Conservation (phyloP, 176 grass and related monocot genomes). For the Secale cereale region DNA sequence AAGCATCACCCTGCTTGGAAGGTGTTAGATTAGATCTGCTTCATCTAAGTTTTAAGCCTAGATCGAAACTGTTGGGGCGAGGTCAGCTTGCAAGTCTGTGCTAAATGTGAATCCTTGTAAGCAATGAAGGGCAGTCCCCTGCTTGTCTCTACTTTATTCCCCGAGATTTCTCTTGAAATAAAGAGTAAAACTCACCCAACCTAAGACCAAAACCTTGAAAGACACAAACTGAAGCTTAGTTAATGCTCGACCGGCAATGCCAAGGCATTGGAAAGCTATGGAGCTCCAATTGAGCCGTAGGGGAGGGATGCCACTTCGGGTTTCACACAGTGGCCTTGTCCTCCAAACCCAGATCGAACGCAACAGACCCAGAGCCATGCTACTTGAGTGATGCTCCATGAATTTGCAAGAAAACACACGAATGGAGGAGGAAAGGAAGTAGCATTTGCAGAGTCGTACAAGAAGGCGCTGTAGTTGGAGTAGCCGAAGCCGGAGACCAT, state of each 20-base stretch:
- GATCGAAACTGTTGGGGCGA: no score
- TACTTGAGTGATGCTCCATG: not conserved
- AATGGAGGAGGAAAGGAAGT: not conserved
- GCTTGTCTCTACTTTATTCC: not conserved
- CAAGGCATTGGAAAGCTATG: not conserved
- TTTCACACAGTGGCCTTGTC: no score
- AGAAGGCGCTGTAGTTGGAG: conserved; percentile 60
- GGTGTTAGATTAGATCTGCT: no score
- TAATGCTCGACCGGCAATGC: not conserved
- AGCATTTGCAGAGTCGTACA: conserved; percentile 9
- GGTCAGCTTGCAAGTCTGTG: no score
- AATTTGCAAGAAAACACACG: not conserved
- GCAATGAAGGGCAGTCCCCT: no score
- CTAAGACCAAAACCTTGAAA: not conserved
- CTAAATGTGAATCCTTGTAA: no score
- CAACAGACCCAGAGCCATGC: not conserved
- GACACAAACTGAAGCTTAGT: not conserved
- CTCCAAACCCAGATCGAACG: not conserved
- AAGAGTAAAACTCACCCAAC: not conserved
- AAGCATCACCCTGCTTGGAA: not conserved
- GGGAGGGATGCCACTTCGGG: not conserved
- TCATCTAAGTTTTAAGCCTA: no score
- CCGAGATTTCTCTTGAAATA: not conserved
- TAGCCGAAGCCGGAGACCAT: conserved; percentile 54
- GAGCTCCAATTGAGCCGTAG: not conserved